Conservation (phyloP, 2,329 filamentous ascomycete species). For the Aspergillus caelatus region DNA sequence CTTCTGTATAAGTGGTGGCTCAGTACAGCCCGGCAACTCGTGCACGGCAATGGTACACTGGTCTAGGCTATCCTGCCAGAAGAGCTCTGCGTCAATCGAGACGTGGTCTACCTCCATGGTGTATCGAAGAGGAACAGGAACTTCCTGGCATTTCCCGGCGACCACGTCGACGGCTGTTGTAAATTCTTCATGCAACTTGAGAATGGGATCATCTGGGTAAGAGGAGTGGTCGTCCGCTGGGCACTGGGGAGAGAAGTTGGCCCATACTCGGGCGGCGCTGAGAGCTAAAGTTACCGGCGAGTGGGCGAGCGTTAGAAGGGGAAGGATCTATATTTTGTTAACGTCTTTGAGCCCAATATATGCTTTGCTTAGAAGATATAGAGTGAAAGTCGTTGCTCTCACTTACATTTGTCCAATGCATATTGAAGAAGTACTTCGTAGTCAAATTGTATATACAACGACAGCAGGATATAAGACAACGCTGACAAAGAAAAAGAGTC, state of each 20-base stretch:
- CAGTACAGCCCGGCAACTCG: constrained; percentile 35
- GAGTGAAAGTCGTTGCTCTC: background rate
- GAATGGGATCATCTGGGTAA: background rate
- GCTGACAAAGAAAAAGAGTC: too few species aligned
- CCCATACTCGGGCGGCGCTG: constrained; percentile 31
- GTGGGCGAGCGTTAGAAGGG: constrained; percentile 23
- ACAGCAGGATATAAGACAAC: background rate
- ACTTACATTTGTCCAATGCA: constrained; percentile 16
- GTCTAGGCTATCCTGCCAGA: constrained; percentile 19
- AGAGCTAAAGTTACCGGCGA: constrained; percentile 22
- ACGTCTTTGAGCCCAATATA: constrained; percentile 52
- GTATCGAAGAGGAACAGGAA: constrained; percentile 29
- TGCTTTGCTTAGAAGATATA: constrained; percentile 19
- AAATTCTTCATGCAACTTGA: constrained; percentile 20
- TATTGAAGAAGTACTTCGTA: background rate
- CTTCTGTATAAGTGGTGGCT: constrained; percentile 30
- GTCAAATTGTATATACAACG: background rate
- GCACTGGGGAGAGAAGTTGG: constrained; percentile 35
- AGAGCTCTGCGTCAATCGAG: constrained; percentile 30
- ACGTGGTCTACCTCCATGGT: constrained; percentile 28
- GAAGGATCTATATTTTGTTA: constrained; percentile 20
- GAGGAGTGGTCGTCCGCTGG: constrained; percentile 14
- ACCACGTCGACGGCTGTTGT: constrained; percentile 26
- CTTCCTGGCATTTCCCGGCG: constrained; percentile 26
- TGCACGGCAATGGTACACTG: constrained; percentile 37